Conservation (phyloP, 2,329 filamentous ascomycete species). For the Tolypocladium guangdongense region DNA sequence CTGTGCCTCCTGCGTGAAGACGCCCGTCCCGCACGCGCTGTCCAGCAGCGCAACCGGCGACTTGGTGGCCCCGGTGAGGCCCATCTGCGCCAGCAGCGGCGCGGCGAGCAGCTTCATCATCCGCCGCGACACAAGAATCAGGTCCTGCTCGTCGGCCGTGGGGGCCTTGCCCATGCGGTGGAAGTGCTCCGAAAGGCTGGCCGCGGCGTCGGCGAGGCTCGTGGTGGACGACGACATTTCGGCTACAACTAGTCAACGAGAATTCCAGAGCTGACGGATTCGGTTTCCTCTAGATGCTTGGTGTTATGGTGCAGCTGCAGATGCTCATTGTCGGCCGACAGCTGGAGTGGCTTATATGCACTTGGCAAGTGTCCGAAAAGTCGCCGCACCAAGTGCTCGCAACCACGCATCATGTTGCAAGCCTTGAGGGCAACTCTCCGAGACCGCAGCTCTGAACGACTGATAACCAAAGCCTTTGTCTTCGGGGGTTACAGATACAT, state of each 20-base stretch:
- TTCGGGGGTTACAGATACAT: neutral
- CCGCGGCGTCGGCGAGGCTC: constrained; percentile 1
- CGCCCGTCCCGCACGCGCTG: constrained; percentile 41
- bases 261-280: neutral
- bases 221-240: constrained; percentile 1
- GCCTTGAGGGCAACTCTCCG: neutral
- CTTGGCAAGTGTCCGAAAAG: constrained; percentile 17
- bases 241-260: neutral
- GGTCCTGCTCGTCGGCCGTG: constrained; percentile 1
- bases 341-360: neutral
- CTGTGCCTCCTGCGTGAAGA: constrained; percentile 35
- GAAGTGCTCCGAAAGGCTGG: constrained; percentile 4
- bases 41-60: constrained; percentile 34
- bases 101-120: constrained; percentile 9
- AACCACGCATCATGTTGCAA: neutral
- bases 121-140: constrained; percentile 5
- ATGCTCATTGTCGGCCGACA: neutral
- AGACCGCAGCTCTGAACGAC: neutral
- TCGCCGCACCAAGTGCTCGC: constrained; percentile 1
- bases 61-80: constrained; percentile 4
- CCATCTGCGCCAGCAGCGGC: constrained; percentile 15
- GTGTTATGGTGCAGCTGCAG: neutral
- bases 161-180: neutral
- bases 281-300: neutral
- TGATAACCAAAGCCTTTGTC: neutral